phyloP scores from a whole-genome alignment of 2,329 filamentous ascomycete genomes.

The Botrytis fragariae region DNA sequence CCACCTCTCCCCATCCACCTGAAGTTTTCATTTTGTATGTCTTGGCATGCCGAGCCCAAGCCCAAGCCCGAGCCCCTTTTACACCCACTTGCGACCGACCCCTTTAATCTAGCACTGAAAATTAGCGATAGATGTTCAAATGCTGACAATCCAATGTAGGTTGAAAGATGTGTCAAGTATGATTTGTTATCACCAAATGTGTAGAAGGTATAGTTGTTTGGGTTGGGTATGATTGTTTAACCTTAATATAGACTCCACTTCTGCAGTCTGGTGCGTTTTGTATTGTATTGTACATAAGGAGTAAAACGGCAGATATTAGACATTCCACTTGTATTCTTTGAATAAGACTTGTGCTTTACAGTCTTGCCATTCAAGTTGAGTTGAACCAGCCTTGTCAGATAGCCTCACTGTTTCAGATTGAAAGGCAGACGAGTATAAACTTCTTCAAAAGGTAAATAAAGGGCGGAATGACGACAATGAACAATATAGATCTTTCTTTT shows the following conservation, averaged over 20 bases:
- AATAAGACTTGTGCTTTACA: background rate
- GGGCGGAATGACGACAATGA: background rate
- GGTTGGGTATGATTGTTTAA: background rate
- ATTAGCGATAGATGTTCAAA: background rate
- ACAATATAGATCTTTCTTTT: background rate
- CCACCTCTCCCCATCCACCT: background rate
- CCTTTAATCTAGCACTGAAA: background rate
- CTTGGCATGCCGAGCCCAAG: background rate
- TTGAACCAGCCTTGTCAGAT: background rate
- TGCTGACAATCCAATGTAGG: conserved; percentile 9
- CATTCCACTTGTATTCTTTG: background rate
- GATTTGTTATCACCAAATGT: conserved; percentile 26
- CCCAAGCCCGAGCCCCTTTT: background rate
- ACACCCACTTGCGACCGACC: background rate
- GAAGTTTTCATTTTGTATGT: background rate
- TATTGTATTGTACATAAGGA: conserved; percentile 4
- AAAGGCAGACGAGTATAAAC: background rate
- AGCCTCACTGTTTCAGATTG: background rate
- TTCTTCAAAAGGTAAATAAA: background rate
- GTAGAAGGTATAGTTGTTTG: conserved; percentile 14
- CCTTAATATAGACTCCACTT: background rate
- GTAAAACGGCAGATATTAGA: background rate
- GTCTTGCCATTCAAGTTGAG: background rate
- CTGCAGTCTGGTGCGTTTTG: background rate
- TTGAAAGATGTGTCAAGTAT: conserved; percentile 27